Conservation (phyloP, 139 green algal genomes). For the Coccomyxa sp. region DNA sequence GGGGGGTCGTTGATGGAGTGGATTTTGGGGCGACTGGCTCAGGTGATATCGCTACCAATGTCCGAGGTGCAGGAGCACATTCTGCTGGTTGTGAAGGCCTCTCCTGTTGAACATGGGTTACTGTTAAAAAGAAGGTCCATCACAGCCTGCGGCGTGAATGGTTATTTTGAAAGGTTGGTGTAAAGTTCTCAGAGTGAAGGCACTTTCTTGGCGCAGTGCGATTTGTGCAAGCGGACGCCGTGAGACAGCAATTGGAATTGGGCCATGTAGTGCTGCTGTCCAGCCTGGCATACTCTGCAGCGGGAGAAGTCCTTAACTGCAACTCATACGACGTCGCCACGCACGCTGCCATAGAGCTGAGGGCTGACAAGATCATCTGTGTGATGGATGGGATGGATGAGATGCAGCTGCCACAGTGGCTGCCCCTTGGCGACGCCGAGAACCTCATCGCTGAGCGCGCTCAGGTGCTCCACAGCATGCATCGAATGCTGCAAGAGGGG, state of each 20-base stretch:
- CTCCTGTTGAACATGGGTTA: no score
- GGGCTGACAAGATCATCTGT: conserved; percentile 92
- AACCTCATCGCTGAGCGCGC: conserved; percentile 35
- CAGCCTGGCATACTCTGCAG: conserved; percentile 63
- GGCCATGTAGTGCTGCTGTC: conserved; percentile 87
- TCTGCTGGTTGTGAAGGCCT: no score
- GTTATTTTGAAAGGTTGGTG: neutral
- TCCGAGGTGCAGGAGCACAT: neutral
- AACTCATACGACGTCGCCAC: conserved; percentile 82
- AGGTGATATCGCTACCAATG: neutral
- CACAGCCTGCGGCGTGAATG: neutral
- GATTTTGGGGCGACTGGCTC: conserved; percentile 83
- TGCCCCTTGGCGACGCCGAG: conserved; percentile 71
- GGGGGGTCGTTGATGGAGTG: conserved; percentile 84
- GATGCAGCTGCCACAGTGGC: conserved; percentile 48
- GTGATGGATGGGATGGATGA: conserved; percentile 52
- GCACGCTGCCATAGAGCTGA: conserved; percentile 60
- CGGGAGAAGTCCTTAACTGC: conserved; percentile 94
- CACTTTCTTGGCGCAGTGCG: conserved; percentile 46
- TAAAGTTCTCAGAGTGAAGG: no score
- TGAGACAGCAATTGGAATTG: conserved; percentile 73
- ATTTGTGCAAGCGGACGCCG: conserved; percentile 66
- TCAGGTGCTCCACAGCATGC: neutral
- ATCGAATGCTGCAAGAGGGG: neutral
- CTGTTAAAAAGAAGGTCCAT: no score